Conservation (phyloP, 352 stramenopile species). For the Plasmopara muralis region DNA sequence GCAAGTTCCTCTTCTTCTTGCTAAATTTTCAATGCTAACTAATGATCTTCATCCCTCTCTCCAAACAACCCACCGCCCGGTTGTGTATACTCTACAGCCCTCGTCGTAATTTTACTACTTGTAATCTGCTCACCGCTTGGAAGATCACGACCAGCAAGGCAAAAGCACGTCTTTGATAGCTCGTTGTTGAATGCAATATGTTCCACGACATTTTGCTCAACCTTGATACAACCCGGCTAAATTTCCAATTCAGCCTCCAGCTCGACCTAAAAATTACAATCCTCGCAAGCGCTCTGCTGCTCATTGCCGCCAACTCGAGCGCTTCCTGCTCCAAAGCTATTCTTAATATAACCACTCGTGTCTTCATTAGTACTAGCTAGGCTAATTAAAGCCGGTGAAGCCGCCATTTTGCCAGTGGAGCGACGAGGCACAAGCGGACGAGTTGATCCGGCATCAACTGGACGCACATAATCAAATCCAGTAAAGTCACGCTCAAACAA, state of each 20-base stretch:
- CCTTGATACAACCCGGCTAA: too few species aligned
- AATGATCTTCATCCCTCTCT: slow-evolving; percentile 52
- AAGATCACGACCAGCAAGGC: slow-evolving; percentile 10
- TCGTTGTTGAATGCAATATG: too few species aligned
- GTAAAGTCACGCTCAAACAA: slow-evolving; percentile 73
- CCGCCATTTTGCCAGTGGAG: slow-evolving; percentile 5
- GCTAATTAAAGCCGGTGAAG: slow-evolving; percentile 12
- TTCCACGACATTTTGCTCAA: too few species aligned
- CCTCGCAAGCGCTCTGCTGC: slow-evolving; percentile 23
- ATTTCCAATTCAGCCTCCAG: slow-evolving; percentile 35
- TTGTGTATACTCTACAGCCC: slow-evolving; percentile 13
- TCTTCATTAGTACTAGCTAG: slow-evolving; percentile 21
- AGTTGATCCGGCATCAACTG: slow-evolving; percentile 5
- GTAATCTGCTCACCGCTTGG: slow-evolving; percentile 1
- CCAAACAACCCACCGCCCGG: slow-evolving; percentile 10
- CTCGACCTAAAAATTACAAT: slow-evolving; percentile 55
- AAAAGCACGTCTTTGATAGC: too few species aligned
- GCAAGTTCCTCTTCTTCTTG: slow-evolving; percentile 62
- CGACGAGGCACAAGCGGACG: slow-evolving; percentile 4
- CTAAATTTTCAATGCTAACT: slow-evolving; percentile 66
- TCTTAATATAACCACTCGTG: slow-evolving; percentile 28
- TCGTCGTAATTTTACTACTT: slow-evolving; percentile 5
- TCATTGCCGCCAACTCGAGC: slow-evolving; percentile 13
- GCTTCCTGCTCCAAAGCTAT: slow-evolving; percentile 5
- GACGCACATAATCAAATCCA: slow-evolving; percentile 76